Evolutionary conservation across 306 rosid species (phyloP), one percentile per base, ranked within the genome.

Genomic region (Hylodesmum podocarpum): DNA sequence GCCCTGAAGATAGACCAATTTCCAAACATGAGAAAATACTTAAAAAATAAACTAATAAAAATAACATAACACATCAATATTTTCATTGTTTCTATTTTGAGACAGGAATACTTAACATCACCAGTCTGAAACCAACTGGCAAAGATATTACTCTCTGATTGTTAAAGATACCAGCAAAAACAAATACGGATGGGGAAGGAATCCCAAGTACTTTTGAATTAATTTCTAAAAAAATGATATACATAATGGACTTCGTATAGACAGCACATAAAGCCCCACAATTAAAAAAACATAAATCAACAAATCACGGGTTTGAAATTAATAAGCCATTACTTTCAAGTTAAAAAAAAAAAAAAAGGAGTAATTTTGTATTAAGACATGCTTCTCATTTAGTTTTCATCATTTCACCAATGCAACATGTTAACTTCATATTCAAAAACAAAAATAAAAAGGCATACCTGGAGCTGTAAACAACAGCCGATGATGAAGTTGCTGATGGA

Each of bases 381-480:
- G 5, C 51, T 46, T 63, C 44, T 78, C 25, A 44, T 28, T 61
- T 64, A 24, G 31, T 4, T 25, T 67, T 70, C 4, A 33, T 22
- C 66, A 66, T 34, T 55, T 50, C 51, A 59, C 37, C 22, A 28
- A 65, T 39, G 34, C 4, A 73, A 55, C 70, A 21, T 24, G 24
- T 59, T 33, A 49, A 29, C 15, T 55, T 24, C 7, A 5, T 62
- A 41, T 25, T 49, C 6, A 1, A 39, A 41, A 75, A 25, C 22
- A n/a, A 22, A 62, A 39, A n/a, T n/a, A 53, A 37, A 68, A 24
- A 67, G 24, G 28, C 7, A 57, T 86, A 96, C 99, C 99, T 96
- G 86, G 99, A 86, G 73, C 99, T 96, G 78, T 96, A 96, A 63
- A 96, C 92, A 55, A 92, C 91, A 31, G 86, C 96, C 2, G 93